A percentile compares a stretch with the other conserved stretches of the same genome.
phyloP scores from a whole-genome alignment of 192 early-diverging fungal species.

The Gorgonomyces haynaldii region DNA sequence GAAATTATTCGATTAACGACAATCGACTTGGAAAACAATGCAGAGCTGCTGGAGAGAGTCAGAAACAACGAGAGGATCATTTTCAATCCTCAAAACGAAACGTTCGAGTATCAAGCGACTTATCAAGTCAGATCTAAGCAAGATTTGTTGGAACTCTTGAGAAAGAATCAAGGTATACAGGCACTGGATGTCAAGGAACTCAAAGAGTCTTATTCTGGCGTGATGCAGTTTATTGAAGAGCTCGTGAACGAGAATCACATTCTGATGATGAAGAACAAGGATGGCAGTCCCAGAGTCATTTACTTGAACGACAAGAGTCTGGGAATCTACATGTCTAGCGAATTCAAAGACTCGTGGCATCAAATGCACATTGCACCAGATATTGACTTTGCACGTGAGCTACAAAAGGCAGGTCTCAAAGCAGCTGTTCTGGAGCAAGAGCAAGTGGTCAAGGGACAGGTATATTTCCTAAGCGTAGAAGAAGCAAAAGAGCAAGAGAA shows the following conservation, averaged over 20 bases:
- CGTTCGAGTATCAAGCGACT: constrained; percentile 2
- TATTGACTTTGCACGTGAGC: neutral
- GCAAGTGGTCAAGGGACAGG: neutral
- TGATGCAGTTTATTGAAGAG: constrained; percentile 14
- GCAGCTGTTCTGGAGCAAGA: too few relatives aligned
- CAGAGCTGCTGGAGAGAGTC: neutral
- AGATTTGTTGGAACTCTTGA: constrained; percentile 54
- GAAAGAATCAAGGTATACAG: constrained; percentile 34
- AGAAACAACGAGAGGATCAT: constrained; percentile 4
- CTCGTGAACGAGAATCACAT: constrained; percentile 42
- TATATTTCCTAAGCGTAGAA: neutral
- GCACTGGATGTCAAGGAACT: constrained; percentile 68
- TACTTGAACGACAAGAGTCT: constrained; percentile 58
- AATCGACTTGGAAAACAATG: neutral
- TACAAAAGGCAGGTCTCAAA: neutral
- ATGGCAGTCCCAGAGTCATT: constrained; percentile 47
- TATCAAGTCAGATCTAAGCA: constrained; percentile 36
- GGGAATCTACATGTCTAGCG: too few relatives aligned
- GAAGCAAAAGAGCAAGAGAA: neutral
- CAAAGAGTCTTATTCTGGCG: constrained; percentile 55
- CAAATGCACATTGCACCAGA: neutral
- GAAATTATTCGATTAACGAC: constrained; percentile 3
- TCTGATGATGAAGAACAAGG: constrained; percentile 54
- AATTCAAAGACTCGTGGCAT: neutral
- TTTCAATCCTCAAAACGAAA: neutral